Conservation (phyloP, 345 rosid genomes). For the Hevea brasiliensis region DNA sequence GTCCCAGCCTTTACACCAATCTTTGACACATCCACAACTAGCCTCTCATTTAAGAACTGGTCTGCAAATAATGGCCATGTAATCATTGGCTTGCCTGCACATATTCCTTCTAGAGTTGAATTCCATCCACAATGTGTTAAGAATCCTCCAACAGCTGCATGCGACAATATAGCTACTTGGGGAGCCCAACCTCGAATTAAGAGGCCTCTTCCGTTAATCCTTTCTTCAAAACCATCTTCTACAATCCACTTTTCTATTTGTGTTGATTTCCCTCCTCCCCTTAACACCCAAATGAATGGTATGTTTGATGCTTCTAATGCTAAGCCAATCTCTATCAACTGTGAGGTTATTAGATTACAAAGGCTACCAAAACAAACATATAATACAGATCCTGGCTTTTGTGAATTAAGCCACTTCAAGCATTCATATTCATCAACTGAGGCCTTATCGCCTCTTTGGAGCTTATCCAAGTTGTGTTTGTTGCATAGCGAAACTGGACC, state of each 20-base stretch:
- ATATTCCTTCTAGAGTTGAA: conserved; percentile 12
- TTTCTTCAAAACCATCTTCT: conserved; percentile 13
- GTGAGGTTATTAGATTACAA: conserved; percentile 7
- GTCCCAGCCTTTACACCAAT: conserved; percentile 15
- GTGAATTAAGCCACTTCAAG: conserved; percentile 1
- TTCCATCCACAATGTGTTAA: not conserved
- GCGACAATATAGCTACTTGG: conserved; percentile 14
- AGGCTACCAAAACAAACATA: conserved; percentile 23
- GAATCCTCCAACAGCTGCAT: conserved; percentile 17
- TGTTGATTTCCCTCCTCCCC: conserved; percentile 6
- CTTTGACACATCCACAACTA: conserved; percentile 17
- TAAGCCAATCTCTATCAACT: conserved; percentile 15
- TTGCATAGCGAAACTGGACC: conserved; percentile 23
- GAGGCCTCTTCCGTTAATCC: conserved; percentile 13
- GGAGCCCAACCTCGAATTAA: conserved; percentile 20
- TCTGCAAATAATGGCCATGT: conserved; percentile 22
- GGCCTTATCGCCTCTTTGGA: not conserved
- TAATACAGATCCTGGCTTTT: conserved; percentile 1
- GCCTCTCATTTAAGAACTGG: conserved; percentile 17
- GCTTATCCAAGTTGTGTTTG: conserved; percentile 9
- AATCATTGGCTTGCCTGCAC: conserved; percentile 5
- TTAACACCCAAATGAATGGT: conserved; percentile 19
- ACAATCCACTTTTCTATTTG: conserved; percentile 4
- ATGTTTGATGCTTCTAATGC: conserved; percentile 17
- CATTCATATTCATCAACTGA: conserved; percentile 3